Conservation (phyloP, 83 land plant species). For the Larix sibirica region DNA sequence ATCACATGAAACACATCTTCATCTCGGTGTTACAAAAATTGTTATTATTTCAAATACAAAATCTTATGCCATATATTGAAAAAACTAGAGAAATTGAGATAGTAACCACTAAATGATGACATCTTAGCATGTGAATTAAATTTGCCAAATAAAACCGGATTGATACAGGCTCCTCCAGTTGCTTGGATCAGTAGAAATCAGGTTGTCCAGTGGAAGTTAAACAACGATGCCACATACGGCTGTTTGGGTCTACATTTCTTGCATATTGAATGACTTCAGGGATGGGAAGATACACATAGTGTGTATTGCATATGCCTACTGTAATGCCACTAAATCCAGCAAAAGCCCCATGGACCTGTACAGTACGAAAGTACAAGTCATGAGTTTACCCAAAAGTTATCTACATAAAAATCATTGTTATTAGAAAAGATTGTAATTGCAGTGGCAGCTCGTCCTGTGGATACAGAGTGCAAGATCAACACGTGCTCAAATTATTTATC, state of each 20-base stretch:
- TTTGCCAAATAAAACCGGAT: too few species aligned
- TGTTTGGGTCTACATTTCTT: constrained; percentile 47
- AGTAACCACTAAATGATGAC: too few species aligned
- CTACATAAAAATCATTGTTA: background rate
- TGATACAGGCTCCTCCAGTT: too few species aligned
- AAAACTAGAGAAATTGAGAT: too few species aligned
- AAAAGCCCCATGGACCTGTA: constrained; percentile 72
- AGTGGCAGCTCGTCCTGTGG: background rate
- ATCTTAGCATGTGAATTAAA: too few species aligned
- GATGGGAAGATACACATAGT: constrained; percentile 60
- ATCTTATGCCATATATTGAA: too few species aligned
- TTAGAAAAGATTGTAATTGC: background rate
- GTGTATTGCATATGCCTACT: constrained; percentile 66
- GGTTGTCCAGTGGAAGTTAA: constrained; percentile 65
- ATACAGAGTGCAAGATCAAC: background rate
- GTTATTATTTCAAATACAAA: too few species aligned
- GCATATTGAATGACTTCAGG: constrained; percentile 53
- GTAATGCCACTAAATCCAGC: constrained; percentile 67
- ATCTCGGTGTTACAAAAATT: too few species aligned
- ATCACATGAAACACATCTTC: too few species aligned
- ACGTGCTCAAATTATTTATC: background rate
- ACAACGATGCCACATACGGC: constrained; percentile 70
- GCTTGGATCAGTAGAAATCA: constrained; percentile 28
- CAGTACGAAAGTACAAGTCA: background rate
- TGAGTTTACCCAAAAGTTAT: background rate